Evolutionary conservation across 116 monocot genomes (phyloP).

Genomic region (Papilionanthe hybrid): DNA sequence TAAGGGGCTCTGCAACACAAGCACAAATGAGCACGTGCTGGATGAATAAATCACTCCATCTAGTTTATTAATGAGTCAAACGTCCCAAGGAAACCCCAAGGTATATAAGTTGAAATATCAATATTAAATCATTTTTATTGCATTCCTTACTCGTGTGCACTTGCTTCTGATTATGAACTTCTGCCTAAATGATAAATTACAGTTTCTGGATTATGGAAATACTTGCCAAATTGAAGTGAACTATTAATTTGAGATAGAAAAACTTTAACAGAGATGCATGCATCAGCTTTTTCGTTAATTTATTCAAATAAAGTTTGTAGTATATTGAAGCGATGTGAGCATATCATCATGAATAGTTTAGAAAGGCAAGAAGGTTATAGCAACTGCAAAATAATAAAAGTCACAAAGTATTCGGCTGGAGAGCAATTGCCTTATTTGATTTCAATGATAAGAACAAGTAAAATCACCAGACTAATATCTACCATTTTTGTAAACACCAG

Average conservation of each 20-base stretch:
- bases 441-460: not conserved
- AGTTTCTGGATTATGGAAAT: not conserved
- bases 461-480: not conserved
- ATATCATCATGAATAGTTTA: not conserved
- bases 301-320: not conserved
- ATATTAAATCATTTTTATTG: not conserved
- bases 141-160: not conserved
- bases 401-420: no score
- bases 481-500: not conserved
- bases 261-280: not conserved
- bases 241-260: not conserved
- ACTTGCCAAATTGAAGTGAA: not conserved
- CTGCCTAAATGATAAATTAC: not conserved
- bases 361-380: no score
- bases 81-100: not conserved
- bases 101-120: not conserved
- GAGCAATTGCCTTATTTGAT: not conserved
- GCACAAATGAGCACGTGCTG: no score
- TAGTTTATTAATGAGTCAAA: no score
- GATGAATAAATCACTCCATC: no score
- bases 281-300: not conserved
- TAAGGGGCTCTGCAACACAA: no score
- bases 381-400: no score
- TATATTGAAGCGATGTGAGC: not conserved
- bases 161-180: not conserved